Percentiles rank a stretch among this genome's conserved stretches.
phyloP scores from a whole-genome alignment of 2,329 filamentous ascomycete genomes.

The Sclerotinia minor region DNA sequence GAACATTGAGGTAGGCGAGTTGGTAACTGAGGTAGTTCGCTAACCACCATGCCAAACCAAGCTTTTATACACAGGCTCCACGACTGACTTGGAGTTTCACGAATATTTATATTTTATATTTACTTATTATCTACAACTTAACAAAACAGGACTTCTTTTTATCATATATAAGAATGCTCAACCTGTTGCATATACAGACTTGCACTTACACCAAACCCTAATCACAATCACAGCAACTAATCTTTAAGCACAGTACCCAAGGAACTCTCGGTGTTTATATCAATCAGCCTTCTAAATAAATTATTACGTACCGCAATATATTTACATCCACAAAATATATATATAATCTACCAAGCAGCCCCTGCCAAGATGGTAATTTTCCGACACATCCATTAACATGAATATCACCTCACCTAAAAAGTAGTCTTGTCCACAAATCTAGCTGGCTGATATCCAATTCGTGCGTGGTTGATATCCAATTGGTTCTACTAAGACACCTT shows the following conservation, averaged over 20 bases:
- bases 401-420: neutral
- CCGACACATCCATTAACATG: neutral
- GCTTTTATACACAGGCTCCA: no score
- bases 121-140: no score
- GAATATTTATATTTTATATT: no score
- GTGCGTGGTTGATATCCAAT: neutral
- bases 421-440: neutral
- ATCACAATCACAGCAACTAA: neutral
- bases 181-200: neutral
- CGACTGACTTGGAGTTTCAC: no score
- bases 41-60: no score
- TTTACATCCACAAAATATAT: neutral
- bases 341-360: neutral
- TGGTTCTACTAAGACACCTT: neutral
- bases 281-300: slow-evolving; percentile 8
- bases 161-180: neutral
- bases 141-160: no score
- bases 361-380: neutral
- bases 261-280: neutral
- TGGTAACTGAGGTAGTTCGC: no score
- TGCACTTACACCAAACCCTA: neutral
- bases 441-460: neutral
- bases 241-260: neutral
- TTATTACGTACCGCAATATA: slow-evolving; percentile 6
- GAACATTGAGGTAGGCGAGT: no score